A percentile compares a stretch with the other conserved stretches of the same genome.
Evolutionary conservation across 106 monocot species (phyloP).

Genomic region (Xerophyta viscosa): DNA sequence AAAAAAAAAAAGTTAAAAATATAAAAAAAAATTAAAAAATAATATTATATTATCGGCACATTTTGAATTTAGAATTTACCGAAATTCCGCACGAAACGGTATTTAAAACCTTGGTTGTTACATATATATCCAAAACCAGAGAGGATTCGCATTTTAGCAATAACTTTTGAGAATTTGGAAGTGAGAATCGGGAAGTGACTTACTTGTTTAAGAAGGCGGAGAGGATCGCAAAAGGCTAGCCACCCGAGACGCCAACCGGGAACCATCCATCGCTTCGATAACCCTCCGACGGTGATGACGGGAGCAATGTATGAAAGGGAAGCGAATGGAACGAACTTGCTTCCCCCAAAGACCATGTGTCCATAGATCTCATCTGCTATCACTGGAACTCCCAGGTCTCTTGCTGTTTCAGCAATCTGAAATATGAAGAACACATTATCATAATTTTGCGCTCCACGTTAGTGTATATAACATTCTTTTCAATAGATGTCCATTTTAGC

Average conservation of each 20-base stretch:
- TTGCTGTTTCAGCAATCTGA: constrained; percentile 79
- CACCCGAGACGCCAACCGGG: constrained; percentile 97
- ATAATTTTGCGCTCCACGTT: no score
- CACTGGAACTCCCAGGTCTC: constrained; percentile 52
- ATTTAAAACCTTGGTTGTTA: no score
- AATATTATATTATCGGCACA: no score
- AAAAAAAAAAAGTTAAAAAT: no score
- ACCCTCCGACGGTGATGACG: constrained; percentile 61
- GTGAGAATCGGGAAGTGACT: neutral
- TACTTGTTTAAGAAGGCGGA: constrained; percentile 53
- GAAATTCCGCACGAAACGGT: no score
- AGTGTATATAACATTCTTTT: no score
- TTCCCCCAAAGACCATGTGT: constrained; percentile 64
- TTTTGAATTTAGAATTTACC: no score
- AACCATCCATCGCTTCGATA: constrained; percentile 84
- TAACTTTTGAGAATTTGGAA: no score
- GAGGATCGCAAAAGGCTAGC: constrained; percentile 63
- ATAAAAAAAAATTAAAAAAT: no score
- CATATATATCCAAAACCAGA: no score
- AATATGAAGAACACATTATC: neutral
- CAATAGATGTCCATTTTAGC: no score
- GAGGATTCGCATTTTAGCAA: no score
- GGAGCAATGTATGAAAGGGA: constrained; percentile 55
- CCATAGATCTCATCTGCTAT: constrained; percentile 86
- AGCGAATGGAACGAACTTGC: constrained; percentile 69